phyloP scores from a whole-genome alignment of 768 basidiomycete genomes.

The Leccinum truebloodii region DNA sequence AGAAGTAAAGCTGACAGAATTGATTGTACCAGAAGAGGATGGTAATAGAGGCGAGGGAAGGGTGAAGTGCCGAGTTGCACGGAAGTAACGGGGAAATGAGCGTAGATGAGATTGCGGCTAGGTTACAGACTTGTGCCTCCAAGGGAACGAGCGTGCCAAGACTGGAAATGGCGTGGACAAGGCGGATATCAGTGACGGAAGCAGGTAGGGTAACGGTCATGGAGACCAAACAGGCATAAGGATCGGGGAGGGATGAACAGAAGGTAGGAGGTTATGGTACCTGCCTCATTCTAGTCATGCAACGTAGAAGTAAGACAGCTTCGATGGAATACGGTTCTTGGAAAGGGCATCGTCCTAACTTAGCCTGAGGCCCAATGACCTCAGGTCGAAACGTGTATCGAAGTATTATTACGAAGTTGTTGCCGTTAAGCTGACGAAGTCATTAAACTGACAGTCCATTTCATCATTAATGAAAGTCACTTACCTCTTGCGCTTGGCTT shows the following conservation, averaged over 20 bases:
- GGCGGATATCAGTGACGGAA: constrained; percentile 33
- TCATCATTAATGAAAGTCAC: not conserved
- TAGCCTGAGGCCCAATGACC: constrained; percentile 8
- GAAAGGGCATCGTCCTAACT: constrained; percentile 8
- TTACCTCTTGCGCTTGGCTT: constrained; percentile 96
- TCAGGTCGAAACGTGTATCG: constrained; percentile 3
- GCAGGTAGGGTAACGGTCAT: constrained; percentile 32
- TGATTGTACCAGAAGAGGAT: constrained; percentile 19
- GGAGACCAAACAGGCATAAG: constrained; percentile 22
- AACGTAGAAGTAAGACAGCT: constrained; percentile 23
- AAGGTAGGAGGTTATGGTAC: constrained; percentile 29
- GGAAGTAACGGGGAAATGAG: constrained; percentile 29
- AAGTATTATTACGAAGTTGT: constrained; percentile 30
- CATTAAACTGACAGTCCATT: constrained; percentile 3
- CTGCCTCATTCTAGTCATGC: constrained; percentile 29
- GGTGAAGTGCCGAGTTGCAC: constrained; percentile 12
- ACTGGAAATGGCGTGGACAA: constrained; percentile 17
- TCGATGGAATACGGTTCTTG: constrained; percentile 21
- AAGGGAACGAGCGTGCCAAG: constrained; percentile 28
- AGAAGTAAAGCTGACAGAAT: constrained; percentile 21
- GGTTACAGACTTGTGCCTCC: constrained; percentile 36
- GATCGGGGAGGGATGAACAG: constrained; percentile 17
- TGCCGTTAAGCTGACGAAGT: constrained; percentile 32
- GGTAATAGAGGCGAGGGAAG: constrained; percentile 15
- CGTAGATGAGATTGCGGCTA: constrained; percentile 33